Percentiles rank a stretch among this genome's conserved stretches.
Conservation (phyloP, 306 rosid species). For the Rosa lucieae region DNA sequence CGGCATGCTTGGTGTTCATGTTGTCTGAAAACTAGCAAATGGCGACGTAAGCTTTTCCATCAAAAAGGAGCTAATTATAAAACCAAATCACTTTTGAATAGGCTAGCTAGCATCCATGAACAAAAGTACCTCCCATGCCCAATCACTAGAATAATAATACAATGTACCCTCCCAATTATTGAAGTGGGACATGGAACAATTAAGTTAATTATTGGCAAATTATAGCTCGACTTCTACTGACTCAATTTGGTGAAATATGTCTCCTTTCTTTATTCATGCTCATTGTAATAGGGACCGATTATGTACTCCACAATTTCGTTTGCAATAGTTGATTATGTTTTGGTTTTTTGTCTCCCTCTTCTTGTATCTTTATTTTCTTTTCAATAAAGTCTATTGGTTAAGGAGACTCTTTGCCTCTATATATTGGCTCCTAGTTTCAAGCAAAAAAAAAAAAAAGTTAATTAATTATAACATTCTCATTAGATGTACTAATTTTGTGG, state of each 20-base stretch:
- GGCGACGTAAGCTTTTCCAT: constrained; percentile 2
- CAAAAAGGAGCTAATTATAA: background rate
- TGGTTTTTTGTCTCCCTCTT: no score
- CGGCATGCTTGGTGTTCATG: constrained; percentile 2
- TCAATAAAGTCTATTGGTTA: no score
- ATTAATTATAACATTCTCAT: background rate
- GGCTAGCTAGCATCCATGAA: constrained; percentile 11
- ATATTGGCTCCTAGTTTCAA: no score
- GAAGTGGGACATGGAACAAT: background rate
- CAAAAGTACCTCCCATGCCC: constrained; percentile 2
- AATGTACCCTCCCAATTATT: background rate
- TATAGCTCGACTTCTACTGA: no score
- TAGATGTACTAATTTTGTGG: background rate
- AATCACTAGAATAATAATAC: background rate
- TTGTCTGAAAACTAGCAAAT: background rate
- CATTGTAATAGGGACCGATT: no score
- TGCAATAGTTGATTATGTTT: no score
- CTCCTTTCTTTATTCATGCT: no score
- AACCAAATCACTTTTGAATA: background rate
- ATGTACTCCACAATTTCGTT: no score
- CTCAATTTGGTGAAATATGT: no score
- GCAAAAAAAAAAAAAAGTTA: no score
- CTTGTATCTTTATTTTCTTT: no score
- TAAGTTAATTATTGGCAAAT: background rate
- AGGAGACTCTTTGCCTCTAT: no score